phyloP scores from a whole-genome alignment of 2,329 filamentous ascomycete genomes.

The Dactylonectria estremocensis region DNA sequence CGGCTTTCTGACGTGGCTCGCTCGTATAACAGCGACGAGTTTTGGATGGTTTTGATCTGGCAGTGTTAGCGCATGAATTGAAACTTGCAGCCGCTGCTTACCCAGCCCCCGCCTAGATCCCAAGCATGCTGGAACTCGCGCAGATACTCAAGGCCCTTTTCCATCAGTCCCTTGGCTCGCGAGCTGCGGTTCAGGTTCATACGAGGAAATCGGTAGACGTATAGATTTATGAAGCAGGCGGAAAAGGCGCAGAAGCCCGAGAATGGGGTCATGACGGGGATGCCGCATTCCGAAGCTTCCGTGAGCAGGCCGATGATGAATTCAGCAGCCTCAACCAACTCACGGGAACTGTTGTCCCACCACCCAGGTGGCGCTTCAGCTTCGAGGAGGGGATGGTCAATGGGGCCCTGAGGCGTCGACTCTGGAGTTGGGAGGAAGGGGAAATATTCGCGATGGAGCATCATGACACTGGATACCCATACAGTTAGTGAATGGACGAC shows the following conservation, averaged over 20 bases:
- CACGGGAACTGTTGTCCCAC: conserved; percentile 57
- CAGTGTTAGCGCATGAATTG: neutral
- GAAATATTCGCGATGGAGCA: conserved; percentile 61
- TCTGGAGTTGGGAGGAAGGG: conserved; percentile 59
- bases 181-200: conserved; percentile 54
- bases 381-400: conserved; percentile 58
- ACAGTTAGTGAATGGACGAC: no score
- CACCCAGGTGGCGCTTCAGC: conserved; percentile 55
- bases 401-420: conserved; percentile 54
- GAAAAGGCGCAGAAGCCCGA: conserved; percentile 63
- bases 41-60: conserved; percentile 45
- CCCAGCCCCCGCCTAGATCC: conserved; percentile 44
- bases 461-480: conserved; percentile 52
- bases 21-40: conserved; percentile 40
- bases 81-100: neutral
- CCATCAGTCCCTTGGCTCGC: conserved; percentile 38
- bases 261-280: conserved; percentile 58
- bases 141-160: conserved; percentile 38
- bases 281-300: conserved; percentile 56
- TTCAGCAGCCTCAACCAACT: conserved; percentile 56
- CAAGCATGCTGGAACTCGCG: conserved; percentile 43
- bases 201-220: conserved; percentile 56
- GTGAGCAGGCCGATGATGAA: conserved; percentile 53
- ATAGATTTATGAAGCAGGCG: conserved; percentile 59
- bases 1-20: conserved; percentile 40